phyloP scores from a whole-genome alignment of 2,329 filamentous ascomycete genomes.

The Phialophora verrucosa region DNA sequence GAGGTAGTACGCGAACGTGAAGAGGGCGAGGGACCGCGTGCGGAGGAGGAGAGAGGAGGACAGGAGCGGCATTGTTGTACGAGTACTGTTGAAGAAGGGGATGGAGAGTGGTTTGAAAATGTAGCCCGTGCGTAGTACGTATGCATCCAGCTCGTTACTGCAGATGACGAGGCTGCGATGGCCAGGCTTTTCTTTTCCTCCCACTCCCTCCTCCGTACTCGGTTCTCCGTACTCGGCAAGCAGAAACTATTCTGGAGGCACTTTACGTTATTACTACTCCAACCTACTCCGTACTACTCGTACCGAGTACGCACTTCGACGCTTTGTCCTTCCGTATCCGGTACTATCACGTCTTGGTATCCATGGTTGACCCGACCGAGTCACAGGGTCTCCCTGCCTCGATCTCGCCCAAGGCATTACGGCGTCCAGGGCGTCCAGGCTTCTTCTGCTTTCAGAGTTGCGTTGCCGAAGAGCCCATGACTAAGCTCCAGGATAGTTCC shows the following conservation, averaged over 20 bases:
- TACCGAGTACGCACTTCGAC: too few relatives aligned
- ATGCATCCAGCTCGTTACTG: too few relatives aligned
- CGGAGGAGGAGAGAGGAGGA: conserved; percentile 36
- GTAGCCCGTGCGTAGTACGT: too few relatives aligned
- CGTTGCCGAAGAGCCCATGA: not conserved
- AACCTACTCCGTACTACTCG: too few relatives aligned
- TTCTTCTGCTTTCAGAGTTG: not conserved
- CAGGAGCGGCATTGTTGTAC: conserved; percentile 35
- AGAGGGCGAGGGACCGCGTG: conserved; percentile 30
- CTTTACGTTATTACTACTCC: too few relatives aligned
- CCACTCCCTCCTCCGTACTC: too few relatives aligned
- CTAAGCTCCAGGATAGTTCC: not conserved
- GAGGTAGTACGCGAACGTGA: conserved; percentile 35
- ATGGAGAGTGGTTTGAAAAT: too few relatives aligned
- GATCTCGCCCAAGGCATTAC: not conserved
- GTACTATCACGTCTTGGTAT: not conserved
- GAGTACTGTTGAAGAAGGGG: not conserved
- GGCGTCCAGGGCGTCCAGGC: not conserved
- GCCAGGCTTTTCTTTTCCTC: too few relatives aligned
- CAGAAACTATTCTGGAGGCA: too few relatives aligned
- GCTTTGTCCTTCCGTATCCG: not conserved
- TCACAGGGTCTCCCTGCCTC: not conserved
- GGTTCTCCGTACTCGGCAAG: too few relatives aligned
- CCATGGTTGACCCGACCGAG: not conserved
- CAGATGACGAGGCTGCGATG: too few relatives aligned